Base-by-base conservation (phyloP, 139 green algal genomes). In the Choricystis sp. region DNA sequence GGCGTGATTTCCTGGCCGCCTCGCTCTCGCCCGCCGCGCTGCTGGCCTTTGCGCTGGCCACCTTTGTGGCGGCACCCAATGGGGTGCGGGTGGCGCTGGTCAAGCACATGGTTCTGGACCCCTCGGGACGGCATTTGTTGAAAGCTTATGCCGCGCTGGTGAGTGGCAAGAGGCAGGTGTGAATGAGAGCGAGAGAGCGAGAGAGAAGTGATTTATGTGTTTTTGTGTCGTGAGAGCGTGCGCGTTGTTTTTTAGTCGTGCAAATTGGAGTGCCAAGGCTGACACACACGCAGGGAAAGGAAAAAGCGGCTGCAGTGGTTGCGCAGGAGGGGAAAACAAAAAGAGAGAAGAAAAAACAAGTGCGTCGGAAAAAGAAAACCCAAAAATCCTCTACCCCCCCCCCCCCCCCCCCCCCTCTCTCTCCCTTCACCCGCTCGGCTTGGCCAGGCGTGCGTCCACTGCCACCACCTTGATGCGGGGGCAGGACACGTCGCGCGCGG, bases 1-100 rank as follows among this genome's bases (percentile, higher is more conserved):
- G 86, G 85, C 69, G 77, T 4, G 87, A 89, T 49, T 97, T 95
- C 75, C 76, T 97, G 49, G 72, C 74, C 26, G 83, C 77, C 22
- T 74, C 64, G 61, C 78, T 97, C 4, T 80, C 72, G 29, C 81
- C 70, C 25, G 56, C 62, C 2, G 69, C 94, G 62, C 85, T 97
- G 14, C 70, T 97, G 19, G 59, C 56, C 3, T 97, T 97, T 75
- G 90, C 90, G 5, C 60, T 90, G 29, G 67, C 78, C 21, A 89
- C 75, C 16, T 95, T 95, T 64, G 64, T 77, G 19, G 57, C 83
- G 48, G 87, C 84, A 24, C 73, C 77, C 30, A 57, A 69, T 3
- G 29, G 68, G 69, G 88, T 94, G 66, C 82, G 87, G 59, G 64
- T 66, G 27, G 71, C 75, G 60, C 81, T 96, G 24, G 66, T 95